Evolutionary conservation across 2,329 filamentous ascomycete species (phyloP).

Genomic region (Samsoniella hepiali): DNA sequence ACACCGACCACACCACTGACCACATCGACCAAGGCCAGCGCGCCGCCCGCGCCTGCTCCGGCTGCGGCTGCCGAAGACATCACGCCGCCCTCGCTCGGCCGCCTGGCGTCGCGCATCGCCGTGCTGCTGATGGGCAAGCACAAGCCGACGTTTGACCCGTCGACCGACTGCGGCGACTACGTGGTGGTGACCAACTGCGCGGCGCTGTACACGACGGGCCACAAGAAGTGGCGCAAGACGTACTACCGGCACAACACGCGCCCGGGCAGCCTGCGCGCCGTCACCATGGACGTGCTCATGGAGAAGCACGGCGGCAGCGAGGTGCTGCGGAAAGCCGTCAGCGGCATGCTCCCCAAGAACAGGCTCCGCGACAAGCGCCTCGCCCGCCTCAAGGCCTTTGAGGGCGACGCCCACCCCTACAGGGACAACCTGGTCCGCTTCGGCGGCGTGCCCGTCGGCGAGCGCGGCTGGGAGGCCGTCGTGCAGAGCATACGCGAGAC

Average conservation of each 20-base stretch:
- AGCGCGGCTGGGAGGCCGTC: conserved; percentile 51
- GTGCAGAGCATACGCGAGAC: conserved; percentile 49
- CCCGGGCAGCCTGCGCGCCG: conserved; percentile 78
- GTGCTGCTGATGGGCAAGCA: conserved; percentile 94
- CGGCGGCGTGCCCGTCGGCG: conserved; percentile 54
- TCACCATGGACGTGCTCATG: conserved; percentile 95
- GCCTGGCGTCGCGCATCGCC: conserved; percentile 84
- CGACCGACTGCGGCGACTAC: conserved; percentile 98
- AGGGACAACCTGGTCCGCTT: conserved; percentile 80
- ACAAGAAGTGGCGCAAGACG: conserved; percentile 88
- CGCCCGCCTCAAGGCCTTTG: conserved; percentile 89
- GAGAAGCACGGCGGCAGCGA: conserved; percentile 91
- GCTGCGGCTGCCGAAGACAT: conserved; percentile 36
- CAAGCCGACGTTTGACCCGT: conserved; percentile 96
- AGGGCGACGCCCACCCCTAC: conserved; percentile 89
- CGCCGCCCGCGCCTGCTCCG: neutral
- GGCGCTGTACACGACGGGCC: conserved; percentile 81
- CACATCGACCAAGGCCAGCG: neutral
- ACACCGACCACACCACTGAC: neutral
- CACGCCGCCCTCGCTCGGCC: conserved; percentile 77
- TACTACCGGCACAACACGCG: conserved; percentile 95
- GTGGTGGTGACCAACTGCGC: conserved; percentile 90
- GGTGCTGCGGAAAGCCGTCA: conserved; percentile 85
- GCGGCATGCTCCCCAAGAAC: conserved; percentile 98
- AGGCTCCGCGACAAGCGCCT: conserved; percentile 82